Base-by-base conservation (phyloP, 768 basidiomycete species). In the Suillus subluteus region DNA sequence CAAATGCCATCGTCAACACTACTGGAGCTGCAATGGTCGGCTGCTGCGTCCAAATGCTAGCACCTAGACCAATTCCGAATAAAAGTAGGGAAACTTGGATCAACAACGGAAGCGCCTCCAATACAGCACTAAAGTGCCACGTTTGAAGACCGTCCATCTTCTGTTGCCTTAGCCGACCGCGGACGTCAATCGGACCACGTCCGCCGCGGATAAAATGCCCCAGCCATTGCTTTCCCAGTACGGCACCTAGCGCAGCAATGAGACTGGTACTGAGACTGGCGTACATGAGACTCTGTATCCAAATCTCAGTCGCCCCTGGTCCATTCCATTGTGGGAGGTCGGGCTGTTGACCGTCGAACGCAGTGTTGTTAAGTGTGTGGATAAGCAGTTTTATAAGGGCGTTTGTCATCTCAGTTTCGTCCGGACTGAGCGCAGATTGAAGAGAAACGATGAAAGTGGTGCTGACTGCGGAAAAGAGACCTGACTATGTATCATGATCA, bases 401-500 rank as follows among this genome's bases (percentile, higher is more conserved):
- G 15, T 64, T 65, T 18, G 71, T 72, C 30, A 59, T 65, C 8
- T 75, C 66, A 18, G 64, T 50, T 7, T 76, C 67, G 58, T 81
- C 72, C 55, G 70, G 71, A 32, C 75, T 69, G 3, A 82, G 73
- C 37, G 69, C 66, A 37, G 74, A 73, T 64, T 79, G 79, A 12
- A 78, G 78, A 63, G 80, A 77, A 15, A 80, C 72, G 6, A 78
- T 74, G 54, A 81, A 82, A 1, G 80, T 73, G 6, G 76, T 78
- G 21, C 81, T 74, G 2, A 74, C 75, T 6, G 79, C 76, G 18
- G 80, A 79, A 68, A 82, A 82, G n/a, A 82, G 73, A 74, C 80
- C 81, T 41, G 78, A 75, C 80, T 81, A 2, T 32, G 2, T 12
- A 12, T 32, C 8, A 9, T 35, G 55, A 11, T 56, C 18, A 56